Evolutionary conservation across 768 basidiomycete species (phyloP).

Genomic region (Phanerodontia chrysosporium): DNA sequence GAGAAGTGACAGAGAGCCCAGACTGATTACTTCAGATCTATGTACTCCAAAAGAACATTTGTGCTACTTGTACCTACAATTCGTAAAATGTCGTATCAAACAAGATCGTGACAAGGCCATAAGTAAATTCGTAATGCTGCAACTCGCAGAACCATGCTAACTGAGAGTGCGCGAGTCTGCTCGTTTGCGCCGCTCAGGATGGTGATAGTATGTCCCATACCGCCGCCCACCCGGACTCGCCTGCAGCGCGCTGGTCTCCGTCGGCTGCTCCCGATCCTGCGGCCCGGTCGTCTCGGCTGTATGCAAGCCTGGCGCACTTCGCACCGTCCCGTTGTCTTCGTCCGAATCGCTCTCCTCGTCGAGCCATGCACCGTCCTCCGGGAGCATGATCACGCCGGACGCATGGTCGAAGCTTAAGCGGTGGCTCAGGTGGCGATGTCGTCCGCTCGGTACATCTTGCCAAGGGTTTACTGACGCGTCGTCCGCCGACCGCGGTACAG

Average conservation of each 20-base stretch:
- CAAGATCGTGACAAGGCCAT: neutral
- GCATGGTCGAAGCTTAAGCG: conserved; percentile 82
- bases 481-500: conserved; percentile 9
- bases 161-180: neutral
- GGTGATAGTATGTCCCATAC: conserved; percentile 82
- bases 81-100: neutral
- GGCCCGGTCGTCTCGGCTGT: conserved; percentile 33
- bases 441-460: conserved; percentile 44
- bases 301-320: neutral
- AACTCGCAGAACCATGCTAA: neutral
- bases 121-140: neutral
- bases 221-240: conserved; percentile 36
- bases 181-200: conserved; percentile 63
- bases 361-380: conserved; percentile 67
- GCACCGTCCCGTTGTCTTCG: conserved; percentile 27
- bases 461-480: conserved; percentile 50
- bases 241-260: conserved; percentile 7
- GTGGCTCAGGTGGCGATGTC: conserved; percentile 36
- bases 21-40: neutral
- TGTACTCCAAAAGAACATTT: neutral
- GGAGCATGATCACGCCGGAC: conserved; percentile 84
- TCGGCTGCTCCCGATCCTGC: conserved; percentile 36
- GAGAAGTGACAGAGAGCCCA: neutral
- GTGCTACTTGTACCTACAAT: neutral
- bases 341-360: conserved; percentile 47